phyloP scores from a whole-genome alignment of 148 eudicot species.

The Camellia lanceoleosa region DNA sequence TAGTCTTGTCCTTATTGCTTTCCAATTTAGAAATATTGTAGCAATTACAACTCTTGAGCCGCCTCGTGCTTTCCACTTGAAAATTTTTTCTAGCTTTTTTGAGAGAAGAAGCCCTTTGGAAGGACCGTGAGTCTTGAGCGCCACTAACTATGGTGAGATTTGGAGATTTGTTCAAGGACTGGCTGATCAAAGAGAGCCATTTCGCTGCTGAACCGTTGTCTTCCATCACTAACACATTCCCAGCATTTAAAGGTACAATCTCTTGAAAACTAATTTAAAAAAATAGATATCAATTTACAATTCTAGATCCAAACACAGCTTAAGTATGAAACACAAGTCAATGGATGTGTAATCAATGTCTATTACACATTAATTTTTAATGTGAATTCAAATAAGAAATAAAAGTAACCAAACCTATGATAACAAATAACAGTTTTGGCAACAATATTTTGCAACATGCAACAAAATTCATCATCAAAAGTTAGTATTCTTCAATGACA shows the following conservation, averaged over 20 bases:
- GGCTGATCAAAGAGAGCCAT: constrained; percentile 58
- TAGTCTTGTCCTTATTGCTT: constrained; percentile 32
- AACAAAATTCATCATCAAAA: no score
- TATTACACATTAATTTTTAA: not conserved
- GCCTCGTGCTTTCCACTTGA: constrained; percentile 48
- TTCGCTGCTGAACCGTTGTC: constrained; percentile 71
- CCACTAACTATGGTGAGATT: constrained; percentile 20
- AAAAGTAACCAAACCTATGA: no score
- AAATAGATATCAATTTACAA: no score
- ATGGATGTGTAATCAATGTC: not conserved
- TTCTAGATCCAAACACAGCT: no score
- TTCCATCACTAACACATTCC: constrained; percentile 67
- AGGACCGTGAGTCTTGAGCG: constrained; percentile 35
- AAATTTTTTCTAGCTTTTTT: constrained; percentile 52
- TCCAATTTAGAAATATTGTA: constrained; percentile 30
- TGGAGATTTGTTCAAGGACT: constrained; percentile 41
- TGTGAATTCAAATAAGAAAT: not conserved
- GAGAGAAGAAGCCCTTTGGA: constrained; percentile 39
- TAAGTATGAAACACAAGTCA: not conserved
- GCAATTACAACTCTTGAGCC: constrained; percentile 63
- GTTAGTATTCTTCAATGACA: no score
- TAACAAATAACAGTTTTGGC: no score
- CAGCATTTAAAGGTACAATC: constrained; percentile 75
- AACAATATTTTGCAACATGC: no score
- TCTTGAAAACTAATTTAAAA: constrained; percentile 61